These are phyloP conservation scores for Fusarium virguliforme DNA, from an alignment of 2,329 filamentous ascomycete genomes.

Conservation along the genomic window DNA sequence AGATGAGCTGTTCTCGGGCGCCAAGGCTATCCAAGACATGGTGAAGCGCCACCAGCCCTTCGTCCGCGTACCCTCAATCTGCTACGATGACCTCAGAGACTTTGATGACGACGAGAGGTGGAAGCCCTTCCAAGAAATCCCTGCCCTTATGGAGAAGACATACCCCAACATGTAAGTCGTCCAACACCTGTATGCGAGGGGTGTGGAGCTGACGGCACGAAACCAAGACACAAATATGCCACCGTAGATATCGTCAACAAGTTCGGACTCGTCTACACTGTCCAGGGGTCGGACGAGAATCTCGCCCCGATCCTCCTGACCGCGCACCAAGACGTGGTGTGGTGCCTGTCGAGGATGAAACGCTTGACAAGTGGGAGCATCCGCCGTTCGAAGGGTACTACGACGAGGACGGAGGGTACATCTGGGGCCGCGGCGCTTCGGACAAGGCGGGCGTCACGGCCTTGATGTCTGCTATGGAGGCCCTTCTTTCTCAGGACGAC, in stretches of 20 bases:
- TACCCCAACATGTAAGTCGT: constrained; percentile 64
- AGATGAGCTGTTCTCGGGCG: constrained; percentile 50
- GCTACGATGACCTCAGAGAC: constrained; percentile 68
- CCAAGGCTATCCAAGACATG: constrained; percentile 54
- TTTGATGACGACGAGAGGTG: constrained; percentile 68
- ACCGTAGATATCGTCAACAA: constrained; percentile 70
- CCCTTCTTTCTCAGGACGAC: constrained; percentile 62
- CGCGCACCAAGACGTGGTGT: constrained; percentile 63
- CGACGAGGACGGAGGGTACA: constrained; percentile 53
- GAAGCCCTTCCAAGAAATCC: constrained; percentile 66
- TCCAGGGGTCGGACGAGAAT: constrained; percentile 66
- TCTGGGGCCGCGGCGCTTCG: constrained; percentile 59
- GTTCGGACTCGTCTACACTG: constrained; percentile 72
- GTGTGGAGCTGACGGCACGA: not conserved
- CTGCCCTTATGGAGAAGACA: constrained; percentile 61
- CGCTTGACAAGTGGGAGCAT: constrained; percentile 55
- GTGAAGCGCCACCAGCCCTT: constrained; percentile 66
- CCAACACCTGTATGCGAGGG: rapidly evolving
- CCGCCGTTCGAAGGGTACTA: constrained; percentile 59
- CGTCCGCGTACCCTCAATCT: constrained; percentile 67
- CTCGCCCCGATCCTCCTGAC: constrained; percentile 60
- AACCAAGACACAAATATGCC: constrained; percentile 58
- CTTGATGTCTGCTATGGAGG: constrained; percentile 60
- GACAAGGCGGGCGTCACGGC: constrained; percentile 60
- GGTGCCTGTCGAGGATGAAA: constrained; percentile 61